These are phyloP conservation scores for Phytophthora sp. DNA, from an alignment of 352 stramenopile species.

Conservation along the genomic window DNA sequence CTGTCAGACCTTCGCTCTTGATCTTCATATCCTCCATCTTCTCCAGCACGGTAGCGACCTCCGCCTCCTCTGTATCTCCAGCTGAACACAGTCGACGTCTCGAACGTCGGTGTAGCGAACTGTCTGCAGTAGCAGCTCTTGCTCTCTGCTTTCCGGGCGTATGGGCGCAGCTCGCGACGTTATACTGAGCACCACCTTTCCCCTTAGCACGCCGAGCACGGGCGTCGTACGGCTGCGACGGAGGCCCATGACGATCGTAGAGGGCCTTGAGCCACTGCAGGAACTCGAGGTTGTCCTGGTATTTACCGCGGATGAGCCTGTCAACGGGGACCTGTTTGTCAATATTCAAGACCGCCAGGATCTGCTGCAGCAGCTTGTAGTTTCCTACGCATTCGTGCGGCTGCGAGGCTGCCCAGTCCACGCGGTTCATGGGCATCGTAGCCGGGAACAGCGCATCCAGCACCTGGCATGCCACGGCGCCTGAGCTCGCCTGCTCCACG, in stretches of 20 bases:
- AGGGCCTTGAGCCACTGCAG: constrained; percentile 97
- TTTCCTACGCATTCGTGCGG: constrained; percentile 90
- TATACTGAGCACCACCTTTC: constrained; percentile 88
- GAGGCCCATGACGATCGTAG: constrained; percentile 41
- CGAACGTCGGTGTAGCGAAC: constrained; percentile 23
- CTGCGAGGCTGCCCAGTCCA: constrained; percentile 96
- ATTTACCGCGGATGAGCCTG: constrained; percentile 92
- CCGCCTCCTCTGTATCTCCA: not conserved
- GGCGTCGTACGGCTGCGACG: constrained; percentile 91
- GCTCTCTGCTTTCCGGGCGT: constrained; percentile 4
- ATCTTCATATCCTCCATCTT: constrained; percentile 15
- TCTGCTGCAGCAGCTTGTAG: constrained; percentile 23
- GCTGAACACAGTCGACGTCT: constrained; percentile 1
- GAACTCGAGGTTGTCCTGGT: constrained; percentile 99
- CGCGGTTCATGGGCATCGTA: constrained; percentile 93
- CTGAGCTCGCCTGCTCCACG: constrained; percentile 95
- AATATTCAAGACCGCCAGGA: not conserved
- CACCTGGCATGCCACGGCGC: constrained; percentile 96
- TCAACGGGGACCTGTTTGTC: constrained; percentile 19
- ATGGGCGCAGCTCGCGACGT: constrained; percentile 31
- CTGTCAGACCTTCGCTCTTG: not conserved
- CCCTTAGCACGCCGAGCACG: constrained; percentile 89
- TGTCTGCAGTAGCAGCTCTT: not conserved
- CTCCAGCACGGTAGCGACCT: constrained; percentile 2
- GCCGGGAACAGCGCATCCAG: constrained; percentile 92